Conservation (phyloP, 495 filamentous ascomycete species). For the Letharia lupina region DNA sequence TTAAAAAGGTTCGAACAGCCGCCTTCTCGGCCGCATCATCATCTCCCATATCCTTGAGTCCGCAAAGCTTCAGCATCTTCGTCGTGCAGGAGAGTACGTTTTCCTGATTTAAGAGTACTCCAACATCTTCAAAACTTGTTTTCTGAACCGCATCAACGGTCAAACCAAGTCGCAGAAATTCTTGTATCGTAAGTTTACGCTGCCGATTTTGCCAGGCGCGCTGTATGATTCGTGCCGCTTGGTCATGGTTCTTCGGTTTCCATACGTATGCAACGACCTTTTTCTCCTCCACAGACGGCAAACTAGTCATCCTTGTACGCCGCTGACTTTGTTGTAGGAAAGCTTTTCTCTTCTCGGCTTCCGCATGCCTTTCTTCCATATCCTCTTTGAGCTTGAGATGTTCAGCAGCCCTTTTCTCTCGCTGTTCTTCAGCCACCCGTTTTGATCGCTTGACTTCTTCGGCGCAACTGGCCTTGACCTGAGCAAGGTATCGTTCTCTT, state of each 20-base stretch:
- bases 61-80: constrained; percentile 66
- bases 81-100: constrained; percentile 61
- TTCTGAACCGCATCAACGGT: constrained; percentile 65
- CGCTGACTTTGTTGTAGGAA: constrained; percentile 49
- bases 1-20: constrained; percentile 80
- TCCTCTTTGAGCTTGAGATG: constrained; percentile 64
- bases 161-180: constrained; percentile 61
- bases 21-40: constrained; percentile 66
- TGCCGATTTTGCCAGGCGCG: constrained; percentile 61
- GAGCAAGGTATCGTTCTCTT: constrained; percentile 81
- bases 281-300: constrained; percentile 52
- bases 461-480: constrained; percentile 88
- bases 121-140: constrained; percentile 75
- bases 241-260: constrained; percentile 49
- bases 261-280: constrained; percentile 36
- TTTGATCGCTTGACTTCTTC: constrained; percentile 94
- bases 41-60: constrained; percentile 60
- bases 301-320: constrained; percentile 55
- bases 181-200: constrained; percentile 51
- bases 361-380: constrained; percentile 82
- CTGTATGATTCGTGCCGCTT: constrained; percentile 67
- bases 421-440: constrained; percentile 82
- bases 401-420: constrained; percentile 83
- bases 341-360: constrained; percentile 65
- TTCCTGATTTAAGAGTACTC: constrained; percentile 65